phyloP scores from a whole-genome alignment of 2,329 filamentous ascomycete genomes.

The Penicillium sp. region DNA sequence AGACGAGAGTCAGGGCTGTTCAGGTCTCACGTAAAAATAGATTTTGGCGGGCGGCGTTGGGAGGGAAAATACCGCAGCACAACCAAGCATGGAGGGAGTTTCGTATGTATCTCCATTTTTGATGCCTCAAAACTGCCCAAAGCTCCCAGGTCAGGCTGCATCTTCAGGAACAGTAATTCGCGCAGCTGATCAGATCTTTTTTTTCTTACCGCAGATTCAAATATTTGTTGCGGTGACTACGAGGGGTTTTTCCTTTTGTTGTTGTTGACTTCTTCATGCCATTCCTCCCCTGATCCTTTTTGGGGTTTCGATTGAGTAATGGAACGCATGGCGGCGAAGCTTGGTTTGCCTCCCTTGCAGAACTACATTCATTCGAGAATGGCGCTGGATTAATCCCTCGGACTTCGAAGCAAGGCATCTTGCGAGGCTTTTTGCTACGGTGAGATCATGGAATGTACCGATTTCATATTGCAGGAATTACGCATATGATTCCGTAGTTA shows the following conservation, averaged over 20 bases:
- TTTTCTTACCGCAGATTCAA: not conserved
- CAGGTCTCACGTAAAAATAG: slow-evolving; percentile 14
- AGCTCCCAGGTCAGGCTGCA: not conserved
- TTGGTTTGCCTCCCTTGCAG: not conserved
- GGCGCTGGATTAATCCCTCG: not conserved
- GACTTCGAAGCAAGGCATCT: not conserved
- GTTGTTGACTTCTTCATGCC: not conserved
- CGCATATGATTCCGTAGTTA: not conserved
- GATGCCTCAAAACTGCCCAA: not conserved
- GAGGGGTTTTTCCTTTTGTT: not conserved
- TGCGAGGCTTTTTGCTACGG: not conserved
- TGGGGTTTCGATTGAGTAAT: not conserved
- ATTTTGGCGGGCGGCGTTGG: not conserved
- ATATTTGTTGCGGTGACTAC: not conserved
- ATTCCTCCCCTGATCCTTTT: not conserved
- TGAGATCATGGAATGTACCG: not conserved
- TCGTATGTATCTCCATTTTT: not conserved
- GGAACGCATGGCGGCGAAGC: not conserved
- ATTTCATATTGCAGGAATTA: not conserved
- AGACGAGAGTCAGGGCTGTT: not conserved
- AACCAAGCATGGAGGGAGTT: not conserved
- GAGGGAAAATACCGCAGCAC: slow-evolving; percentile 13
- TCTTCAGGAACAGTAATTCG: slow-evolving; percentile 28
- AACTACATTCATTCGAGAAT: not conserved
- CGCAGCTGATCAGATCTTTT: slow-evolving; percentile 27